Evolutionary conservation across 371 early-diverging fungal species (phyloP), one percentile per base, ranked within the genome.

Genomic region (Neoconidiobolus thromboides): DNA sequence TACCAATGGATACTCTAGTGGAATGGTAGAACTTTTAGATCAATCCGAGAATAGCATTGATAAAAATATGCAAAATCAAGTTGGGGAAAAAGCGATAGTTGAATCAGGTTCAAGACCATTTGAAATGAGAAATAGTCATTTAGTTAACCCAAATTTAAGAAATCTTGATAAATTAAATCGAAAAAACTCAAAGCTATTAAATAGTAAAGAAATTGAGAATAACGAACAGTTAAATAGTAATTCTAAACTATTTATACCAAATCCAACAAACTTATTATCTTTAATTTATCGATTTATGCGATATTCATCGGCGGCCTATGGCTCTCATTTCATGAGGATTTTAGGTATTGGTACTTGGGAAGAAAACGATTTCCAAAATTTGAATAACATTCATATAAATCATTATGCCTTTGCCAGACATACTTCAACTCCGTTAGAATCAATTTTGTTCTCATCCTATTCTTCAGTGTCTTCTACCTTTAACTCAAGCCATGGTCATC

Each of bases 241-340:
- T 26, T 26, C 26, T 26, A 26, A 26, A 26, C 26, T 26, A 26
- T 26, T 26, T 26, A 26, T 26, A 26, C 26, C 26, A 26, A 26
- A 26, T 26, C 26, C 26, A 26, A 26, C 26, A 26, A 26, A 26
- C 26, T 26, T 26, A 26, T 26, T 26, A 26, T 26, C 26, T 26
- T 26, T 26, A 26, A 26, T 87, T 55, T 76, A 81, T 9, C 80
- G 83, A 48, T 88, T 85, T 55, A 80, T 86, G 67, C 76, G 84
- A 1, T 78, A 85, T 59, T 80, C 89, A 0, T 82, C 85, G 3
- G 82, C 86, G 10, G 81, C 85, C 0, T 89, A 88, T 61, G 90
- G 90, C 2, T 79, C 80, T 47, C 78, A 79, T 15, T 90, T 92
- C 57, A 86, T 92, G 87, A 75, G 79, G 41, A 77, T 87, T 10